Evolutionary conservation across 2,329 filamentous ascomycete species (phyloP).

Genomic region (Dothistroma pini): DNA sequence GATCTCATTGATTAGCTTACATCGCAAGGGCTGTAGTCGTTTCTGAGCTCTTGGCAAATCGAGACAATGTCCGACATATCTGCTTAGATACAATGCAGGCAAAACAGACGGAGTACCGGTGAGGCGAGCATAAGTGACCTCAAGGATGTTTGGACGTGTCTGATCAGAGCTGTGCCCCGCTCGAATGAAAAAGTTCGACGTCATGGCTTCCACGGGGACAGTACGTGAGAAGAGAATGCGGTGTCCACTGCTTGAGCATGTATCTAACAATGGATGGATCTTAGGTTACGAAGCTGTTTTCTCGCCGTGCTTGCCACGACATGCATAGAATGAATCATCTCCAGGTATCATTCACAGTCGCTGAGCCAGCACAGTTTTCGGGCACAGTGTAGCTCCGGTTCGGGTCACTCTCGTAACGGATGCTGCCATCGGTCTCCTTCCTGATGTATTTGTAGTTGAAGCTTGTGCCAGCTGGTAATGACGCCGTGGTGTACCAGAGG

Average conservation of each 20-base stretch:
- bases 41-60: conserved; percentile 15
- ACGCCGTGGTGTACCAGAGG: conserved; percentile 56
- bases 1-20: conserved; percentile 18
- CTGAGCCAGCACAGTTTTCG: conserved; percentile 19
- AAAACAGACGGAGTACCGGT: neutral
- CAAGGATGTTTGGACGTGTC: neutral
- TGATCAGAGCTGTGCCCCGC: neutral
- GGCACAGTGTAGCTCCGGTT: conserved; percentile 20
- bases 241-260: neutral
- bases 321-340: conserved; percentile 15
- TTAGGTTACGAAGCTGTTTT: neutral
- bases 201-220: neutral
- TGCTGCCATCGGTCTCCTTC: conserved; percentile 50
- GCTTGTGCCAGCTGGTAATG: conserved; percentile 51
- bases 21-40: conserved; percentile 33
- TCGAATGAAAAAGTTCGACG: neutral
- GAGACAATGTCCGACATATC: neutral
- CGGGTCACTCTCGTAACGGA: conserved; percentile 56
- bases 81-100: neutral
- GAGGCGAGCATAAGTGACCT: neutral
- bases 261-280: neutral
- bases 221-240: neutral
- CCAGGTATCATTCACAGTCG: conserved; percentile 24
- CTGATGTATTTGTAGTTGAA: conserved; percentile 61
- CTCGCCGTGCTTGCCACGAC: neutral